Conservation (phyloP, 2,329 filamentous ascomycete species). For the Neonectria magnoliae region DNA sequence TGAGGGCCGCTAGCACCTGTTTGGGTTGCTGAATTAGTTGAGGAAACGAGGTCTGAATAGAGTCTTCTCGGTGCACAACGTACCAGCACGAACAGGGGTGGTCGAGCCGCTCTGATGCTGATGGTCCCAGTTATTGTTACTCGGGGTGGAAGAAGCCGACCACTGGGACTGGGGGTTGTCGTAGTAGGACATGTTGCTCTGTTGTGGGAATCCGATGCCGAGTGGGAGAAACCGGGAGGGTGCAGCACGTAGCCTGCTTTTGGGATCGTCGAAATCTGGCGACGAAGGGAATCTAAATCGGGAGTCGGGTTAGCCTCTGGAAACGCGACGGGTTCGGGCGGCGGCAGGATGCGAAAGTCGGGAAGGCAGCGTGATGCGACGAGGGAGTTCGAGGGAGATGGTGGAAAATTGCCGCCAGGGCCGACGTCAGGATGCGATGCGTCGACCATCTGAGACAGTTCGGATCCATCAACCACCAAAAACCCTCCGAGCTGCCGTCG, state of each 20-base stretch:
- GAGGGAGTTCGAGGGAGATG: slow-evolving; percentile 21
- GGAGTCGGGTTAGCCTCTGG: slow-evolving; percentile 28
- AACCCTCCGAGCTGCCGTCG: slow-evolving; percentile 32
- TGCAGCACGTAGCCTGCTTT: slow-evolving; percentile 16
- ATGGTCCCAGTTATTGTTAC: slow-evolving; percentile 56
- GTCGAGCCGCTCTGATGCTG: slow-evolving; percentile 47
- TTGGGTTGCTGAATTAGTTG: slow-evolving; percentile 21
- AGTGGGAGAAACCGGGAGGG: slow-evolving; percentile 32
- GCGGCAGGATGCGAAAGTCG: slow-evolving; percentile 27
- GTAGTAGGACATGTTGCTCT: slow-evolving; percentile 56
- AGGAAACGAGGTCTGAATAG: not conserved
- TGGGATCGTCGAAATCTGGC: slow-evolving; percentile 26
- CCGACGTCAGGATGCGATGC: slow-evolving; percentile 40
- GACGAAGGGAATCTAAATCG: slow-evolving; percentile 26
- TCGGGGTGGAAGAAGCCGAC: slow-evolving; percentile 43
- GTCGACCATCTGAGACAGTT: slow-evolving; percentile 36
- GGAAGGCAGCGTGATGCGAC: slow-evolving; percentile 29
- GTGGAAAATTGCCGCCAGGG: slow-evolving; percentile 35
- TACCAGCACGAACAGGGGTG: slow-evolving; percentile 55
- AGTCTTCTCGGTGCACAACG: slow-evolving; percentile 13
- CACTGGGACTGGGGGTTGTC: slow-evolving; percentile 56
- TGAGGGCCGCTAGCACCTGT: slow-evolving; percentile 79
- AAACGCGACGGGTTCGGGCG: slow-evolving; percentile 13
- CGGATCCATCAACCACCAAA: slow-evolving; percentile 36
- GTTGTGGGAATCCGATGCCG: slow-evolving; percentile 20